Evolutionary conservation across 495 filamentous ascomycete genomes (phyloP), one percentile per base, ranked within the genome.

Genomic region (Geoglossum glabrum): DNA sequence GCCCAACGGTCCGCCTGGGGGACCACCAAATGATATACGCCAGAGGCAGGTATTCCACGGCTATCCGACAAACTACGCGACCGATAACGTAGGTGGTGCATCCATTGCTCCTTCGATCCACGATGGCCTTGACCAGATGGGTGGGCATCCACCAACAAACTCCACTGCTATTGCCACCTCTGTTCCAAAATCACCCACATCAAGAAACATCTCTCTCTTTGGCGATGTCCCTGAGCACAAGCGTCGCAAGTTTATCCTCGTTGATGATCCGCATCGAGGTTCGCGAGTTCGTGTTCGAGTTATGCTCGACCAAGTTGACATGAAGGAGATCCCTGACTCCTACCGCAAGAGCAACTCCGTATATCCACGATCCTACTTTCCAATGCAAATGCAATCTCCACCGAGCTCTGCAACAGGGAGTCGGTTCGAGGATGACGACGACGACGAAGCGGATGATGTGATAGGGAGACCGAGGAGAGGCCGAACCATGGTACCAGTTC

Each of bases 201-300:
- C 19, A 68, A 45, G 56, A 33, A 58, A 58, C 40, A 34, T 58
- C 4, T 36, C 47, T 21, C 49, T 98, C 17, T 96, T 95, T 67
- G 84, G 87, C 54, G 81, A 86, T 54, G 75, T 95, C 26, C 90
- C 90, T 1, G 85, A 87, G 56, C 80, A 81, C 55, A 95, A 93
- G 69, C 86, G 84, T 56, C 83, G 90, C 62, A 98, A 95, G 67
- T 97, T 97, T 67, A 94, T 98, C 62, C 79, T 95, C 3, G 88
- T 98, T 25, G 87, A 95, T 60, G 92, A 97, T 67, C 77, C 76
- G 17, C 84, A 86, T 54, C 83, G 87, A 51, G 79, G 81, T 43
- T 76, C 76, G 31, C 82, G 89, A 50, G 79, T 94, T 9, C 80
- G 92, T 6, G 89, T 96, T 38, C 82, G 87, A 58, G 87, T 95